Percentiles rank a stretch among this genome's conserved stretches.
These are phyloP conservation scores for Mycena sp. DNA, from an alignment of 1,284 basidiomycete genomes.

Conservation along the genomic window DNA sequence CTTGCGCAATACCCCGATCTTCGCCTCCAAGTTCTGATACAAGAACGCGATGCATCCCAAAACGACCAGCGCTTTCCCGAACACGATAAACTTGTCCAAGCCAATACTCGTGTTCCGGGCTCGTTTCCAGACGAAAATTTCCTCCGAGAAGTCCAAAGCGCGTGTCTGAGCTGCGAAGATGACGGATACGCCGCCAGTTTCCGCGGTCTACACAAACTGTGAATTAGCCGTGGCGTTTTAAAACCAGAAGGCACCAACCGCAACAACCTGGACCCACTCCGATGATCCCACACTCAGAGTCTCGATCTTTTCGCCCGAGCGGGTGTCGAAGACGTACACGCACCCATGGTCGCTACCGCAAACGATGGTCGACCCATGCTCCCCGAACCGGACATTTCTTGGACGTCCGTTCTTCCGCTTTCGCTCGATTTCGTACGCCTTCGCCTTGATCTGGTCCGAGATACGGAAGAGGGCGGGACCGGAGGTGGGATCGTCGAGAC, in stretches of 20 bases:
- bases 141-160: no score
- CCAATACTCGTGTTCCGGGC: neutral
- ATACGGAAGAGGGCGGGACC: constrained; percentile 12
- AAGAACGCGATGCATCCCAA: constrained; percentile 1
- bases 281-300: constrained; percentile 6
- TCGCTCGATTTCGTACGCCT: constrained; percentile 2
- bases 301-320: neutral
- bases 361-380: no score
- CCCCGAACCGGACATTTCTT: no score
- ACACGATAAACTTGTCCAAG: neutral
- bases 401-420: no score
- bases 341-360: no score
- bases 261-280: constrained; percentile 12
- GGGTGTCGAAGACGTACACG: constrained; percentile 11
- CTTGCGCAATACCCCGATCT: neutral
- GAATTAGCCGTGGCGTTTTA: neutral
- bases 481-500: constrained; percentile 7
- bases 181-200: no score
- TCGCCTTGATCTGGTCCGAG: constrained; percentile 4
- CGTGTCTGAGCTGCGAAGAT: no score
- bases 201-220: constrained; percentile 5
- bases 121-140: constrained; percentile 13
- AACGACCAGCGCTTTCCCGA: constrained; percentile 5
- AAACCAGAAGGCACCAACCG: constrained; percentile 2
- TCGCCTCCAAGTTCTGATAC: neutral